Evolutionary conservation across 192 early-diverging fungal genomes (phyloP).

Genomic region (Backusella psychrophila): DNA sequence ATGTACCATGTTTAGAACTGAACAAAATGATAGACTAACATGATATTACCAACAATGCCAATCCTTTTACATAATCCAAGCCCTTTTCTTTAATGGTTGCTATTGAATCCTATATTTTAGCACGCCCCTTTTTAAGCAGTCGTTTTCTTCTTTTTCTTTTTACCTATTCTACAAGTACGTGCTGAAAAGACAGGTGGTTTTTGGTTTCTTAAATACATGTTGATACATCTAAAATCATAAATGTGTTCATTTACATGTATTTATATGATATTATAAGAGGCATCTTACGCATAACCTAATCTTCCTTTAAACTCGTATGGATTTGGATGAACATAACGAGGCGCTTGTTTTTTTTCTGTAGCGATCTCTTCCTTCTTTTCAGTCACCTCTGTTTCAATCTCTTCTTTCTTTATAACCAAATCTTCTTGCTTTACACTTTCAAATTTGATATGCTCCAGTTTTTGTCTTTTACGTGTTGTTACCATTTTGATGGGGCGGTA

Average conservation of each 20-base stretch:
- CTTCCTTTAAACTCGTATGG: slow-evolving; percentile 27
- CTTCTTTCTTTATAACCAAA: neutral
- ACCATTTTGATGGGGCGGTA: neutral
- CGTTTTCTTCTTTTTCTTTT: too few species aligned
- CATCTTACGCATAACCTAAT: slow-evolving; percentile 42
- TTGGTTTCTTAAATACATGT: slow-evolving; percentile 43
- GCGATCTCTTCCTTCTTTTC: neutral
- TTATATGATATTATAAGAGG: too few species aligned
- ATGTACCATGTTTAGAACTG: neutral
- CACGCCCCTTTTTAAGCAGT: neutral
- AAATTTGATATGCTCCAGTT: neutral
- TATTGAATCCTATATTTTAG: slow-evolving; percentile 3
- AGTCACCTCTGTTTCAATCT: neutral
- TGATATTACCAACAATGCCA: slow-evolving; percentile 29
- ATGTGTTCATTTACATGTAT: neutral
- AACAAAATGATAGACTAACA: neutral
- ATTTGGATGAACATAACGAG: slow-evolving; percentile 11
- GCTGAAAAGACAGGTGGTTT: slow-evolving; percentile 48
- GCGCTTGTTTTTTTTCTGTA: too few species aligned
- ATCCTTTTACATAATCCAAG: slow-evolving; percentile 34
- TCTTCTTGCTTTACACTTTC: neutral
- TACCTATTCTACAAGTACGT: slow-evolving; percentile 43
- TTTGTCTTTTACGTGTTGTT: neutral
- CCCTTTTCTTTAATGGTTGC: slow-evolving; percentile 39
- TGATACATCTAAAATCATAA: slow-evolving; percentile 35